Evolutionary conservation across 345 rosid species (phyloP).

Genomic region (Boechera stricta): DNA sequence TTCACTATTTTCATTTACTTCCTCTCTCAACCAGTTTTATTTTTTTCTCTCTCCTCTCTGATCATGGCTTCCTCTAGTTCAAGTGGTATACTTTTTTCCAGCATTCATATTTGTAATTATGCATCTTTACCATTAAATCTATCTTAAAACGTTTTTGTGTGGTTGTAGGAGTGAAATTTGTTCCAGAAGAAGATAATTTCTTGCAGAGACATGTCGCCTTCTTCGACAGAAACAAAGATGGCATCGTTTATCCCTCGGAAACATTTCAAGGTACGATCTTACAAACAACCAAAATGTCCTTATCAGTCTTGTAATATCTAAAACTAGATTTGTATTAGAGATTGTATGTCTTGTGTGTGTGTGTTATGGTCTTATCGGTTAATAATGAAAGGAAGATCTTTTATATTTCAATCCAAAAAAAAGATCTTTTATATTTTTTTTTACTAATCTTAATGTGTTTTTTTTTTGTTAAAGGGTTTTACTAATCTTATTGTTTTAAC

Average conservation of each 20-base stretch:
- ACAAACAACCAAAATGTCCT: not conserved
- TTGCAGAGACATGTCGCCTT: slow-evolving; percentile 82
- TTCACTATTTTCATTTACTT: not conserved
- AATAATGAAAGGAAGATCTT: not conserved
- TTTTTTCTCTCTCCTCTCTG: not conserved
- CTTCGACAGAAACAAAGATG: slow-evolving; percentile 81
- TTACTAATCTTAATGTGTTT: not conserved
- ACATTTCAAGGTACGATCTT: slow-evolving; percentile 63
- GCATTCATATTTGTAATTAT: not conserved
- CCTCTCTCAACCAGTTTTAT: not conserved
- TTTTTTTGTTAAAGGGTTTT: not conserved
- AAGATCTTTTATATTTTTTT: not conserved
- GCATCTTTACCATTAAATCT: not conserved
- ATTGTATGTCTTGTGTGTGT: slow-evolving; percentile 13
- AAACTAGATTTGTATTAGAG: not conserved
- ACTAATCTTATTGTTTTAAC: not conserved
- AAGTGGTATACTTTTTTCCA: slow-evolving; percentile 13
- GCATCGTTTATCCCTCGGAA: slow-evolving; percentile 79
- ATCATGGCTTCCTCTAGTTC: slow-evolving; percentile 38
- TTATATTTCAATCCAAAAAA: not conserved
- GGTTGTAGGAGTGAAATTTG: slow-evolving; percentile 32
- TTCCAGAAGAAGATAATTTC: slow-evolving; percentile 47
- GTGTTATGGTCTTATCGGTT: slow-evolving; percentile 8
- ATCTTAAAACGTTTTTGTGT: not conserved
- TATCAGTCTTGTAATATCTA: not conserved